Evolutionary conservation across 2,329 filamentous ascomycete species (phyloP), one percentile per base, ranked within the genome.

Genomic region (Neonectria sp.): DNA sequence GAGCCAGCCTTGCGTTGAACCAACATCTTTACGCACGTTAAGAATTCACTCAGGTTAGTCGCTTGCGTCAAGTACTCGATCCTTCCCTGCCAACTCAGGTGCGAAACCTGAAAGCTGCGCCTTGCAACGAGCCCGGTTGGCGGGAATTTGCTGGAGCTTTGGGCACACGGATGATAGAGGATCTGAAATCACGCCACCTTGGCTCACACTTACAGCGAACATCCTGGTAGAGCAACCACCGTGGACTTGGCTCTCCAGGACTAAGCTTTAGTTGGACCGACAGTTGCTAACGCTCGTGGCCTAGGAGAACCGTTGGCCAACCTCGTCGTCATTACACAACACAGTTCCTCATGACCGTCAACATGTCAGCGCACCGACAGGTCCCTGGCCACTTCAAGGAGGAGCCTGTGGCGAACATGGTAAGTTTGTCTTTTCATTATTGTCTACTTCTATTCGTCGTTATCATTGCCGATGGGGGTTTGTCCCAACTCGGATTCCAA

Each of bases 361-460:
- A 58, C 48, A 79, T 79, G 77, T 77, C 77, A 52, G 73, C 75
- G 45, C 69, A 75, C 64, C 73, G 75, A 62, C 77, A 78, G 58
- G 63, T 77, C 58, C 60, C 73, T 56, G 66, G 72, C 55, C 73
- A 75, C 61, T 78, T 74, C 71, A 80, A 79, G 70, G 75, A 80
- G 43, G 78, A 79, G 53, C 70, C 73, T 49, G 65, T 70, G 43
- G 55, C 69, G 33, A 73, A 75, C 65, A 56, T 71, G 63, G 79
- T 80, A 75, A 75, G 79, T 76, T 57, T 49, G 31, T 58, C 58
- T 59, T 56, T 27, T 68, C 35, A 55, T 58, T 51, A 25, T 35
- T 57, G 31, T 43, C 40, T 53, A 37, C 40, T 46, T 3, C 40
- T 35, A 29, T 53, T 25, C 12, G 45, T 43, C 27, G 29, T 45